Conservation (phyloP, 2,329 filamentous ascomycete genomes). For the Fusarium pseudoanthophilum region DNA sequence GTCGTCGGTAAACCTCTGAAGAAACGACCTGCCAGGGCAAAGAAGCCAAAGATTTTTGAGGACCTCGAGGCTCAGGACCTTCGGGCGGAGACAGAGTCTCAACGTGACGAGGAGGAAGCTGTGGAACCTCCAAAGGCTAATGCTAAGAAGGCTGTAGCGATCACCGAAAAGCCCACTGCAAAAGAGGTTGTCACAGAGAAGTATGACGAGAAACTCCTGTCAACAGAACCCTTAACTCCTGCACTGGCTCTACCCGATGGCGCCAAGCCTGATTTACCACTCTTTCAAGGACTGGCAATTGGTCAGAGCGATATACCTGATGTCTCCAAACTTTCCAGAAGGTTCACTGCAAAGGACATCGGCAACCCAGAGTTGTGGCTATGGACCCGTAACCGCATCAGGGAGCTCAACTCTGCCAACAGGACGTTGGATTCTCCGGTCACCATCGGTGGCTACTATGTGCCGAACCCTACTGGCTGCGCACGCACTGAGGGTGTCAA, state of each 20-base stretch:
- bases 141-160: slow-evolving; percentile 19
- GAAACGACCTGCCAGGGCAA: slow-evolving; percentile 67
- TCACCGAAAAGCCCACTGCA: slow-evolving; percentile 38
- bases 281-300: slow-evolving; percentile 58
- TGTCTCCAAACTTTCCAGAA: slow-evolving; percentile 59
- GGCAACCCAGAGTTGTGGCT: slow-evolving; percentile 65
- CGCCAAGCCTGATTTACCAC: slow-evolving; percentile 58
- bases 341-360: slow-evolving; percentile 56
- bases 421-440: slow-evolving; percentile 49
- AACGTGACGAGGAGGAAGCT: slow-evolving; percentile 52
- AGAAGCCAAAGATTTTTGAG: slow-evolving; percentile 82
- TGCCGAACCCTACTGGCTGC: slow-evolving; percentile 84
- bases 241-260: slow-evolving; percentile 59
- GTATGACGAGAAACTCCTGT: slow-evolving; percentile 60
- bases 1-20: slow-evolving; percentile 61
- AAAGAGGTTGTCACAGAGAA: slow-evolving; percentile 53
- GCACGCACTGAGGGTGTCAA: slow-evolving; percentile 93
- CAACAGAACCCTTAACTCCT: slow-evolving; percentile 56
- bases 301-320: slow-evolving; percentile 61
- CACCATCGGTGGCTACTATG: slow-evolving; percentile 75
- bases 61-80: slow-evolving; percentile 71
- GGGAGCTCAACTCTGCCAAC: slow-evolving; percentile 61
- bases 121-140: slow-evolving; percentile 28
- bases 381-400: slow-evolving; percentile 66
- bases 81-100: slow-evolving; percentile 61